Evolutionary conservation across 108 stramenopile species (phyloP).

Genomic region (Skeletonema costatum): DNA sequence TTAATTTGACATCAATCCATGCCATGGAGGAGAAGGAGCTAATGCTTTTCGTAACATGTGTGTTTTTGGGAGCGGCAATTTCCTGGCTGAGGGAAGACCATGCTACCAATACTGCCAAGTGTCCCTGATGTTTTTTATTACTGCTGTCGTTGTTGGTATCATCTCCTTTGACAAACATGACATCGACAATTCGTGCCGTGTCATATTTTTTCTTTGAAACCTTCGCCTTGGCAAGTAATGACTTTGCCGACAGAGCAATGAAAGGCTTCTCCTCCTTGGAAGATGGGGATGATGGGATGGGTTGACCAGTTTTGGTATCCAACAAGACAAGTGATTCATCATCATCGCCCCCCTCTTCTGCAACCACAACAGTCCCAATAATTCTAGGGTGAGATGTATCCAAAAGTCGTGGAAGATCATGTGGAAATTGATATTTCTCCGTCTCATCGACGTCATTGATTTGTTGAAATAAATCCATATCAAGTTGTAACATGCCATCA

Average conservation of each 20-base stretch:
- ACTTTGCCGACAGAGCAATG: constrained; percentile 15
- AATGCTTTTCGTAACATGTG: neutral
- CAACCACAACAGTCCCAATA: constrained; percentile 8
- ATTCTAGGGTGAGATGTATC: neutral
- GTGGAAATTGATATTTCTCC: neutral
- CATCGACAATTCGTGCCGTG: constrained; percentile 18
- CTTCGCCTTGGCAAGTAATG: constrained; percentile 13
- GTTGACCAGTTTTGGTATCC: neutral
- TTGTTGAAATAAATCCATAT: constrained; percentile 23
- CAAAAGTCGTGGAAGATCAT: constrained; percentile 7
- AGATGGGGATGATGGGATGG: constrained; percentile 2
- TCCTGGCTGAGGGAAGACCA: constrained; percentile 6
- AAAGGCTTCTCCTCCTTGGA: neutral
- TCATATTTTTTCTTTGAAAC: constrained; percentile 5
- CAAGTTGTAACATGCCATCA: constrained; percentile 54
- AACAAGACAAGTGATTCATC: constrained; percentile 13
- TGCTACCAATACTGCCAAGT: constrained; percentile 22
- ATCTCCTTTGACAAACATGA: neutral
- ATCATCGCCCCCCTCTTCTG: neutral
- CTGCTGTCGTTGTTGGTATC: neutral
- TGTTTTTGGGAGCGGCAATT: neutral
- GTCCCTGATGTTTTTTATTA: neutral
- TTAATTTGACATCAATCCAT: constrained; percentile 7
- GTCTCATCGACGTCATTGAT: neutral
- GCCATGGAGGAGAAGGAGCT: constrained; percentile 19